Conservation (phyloP, 2,329 filamentous ascomycete species). For the Beauveria varroae region DNA sequence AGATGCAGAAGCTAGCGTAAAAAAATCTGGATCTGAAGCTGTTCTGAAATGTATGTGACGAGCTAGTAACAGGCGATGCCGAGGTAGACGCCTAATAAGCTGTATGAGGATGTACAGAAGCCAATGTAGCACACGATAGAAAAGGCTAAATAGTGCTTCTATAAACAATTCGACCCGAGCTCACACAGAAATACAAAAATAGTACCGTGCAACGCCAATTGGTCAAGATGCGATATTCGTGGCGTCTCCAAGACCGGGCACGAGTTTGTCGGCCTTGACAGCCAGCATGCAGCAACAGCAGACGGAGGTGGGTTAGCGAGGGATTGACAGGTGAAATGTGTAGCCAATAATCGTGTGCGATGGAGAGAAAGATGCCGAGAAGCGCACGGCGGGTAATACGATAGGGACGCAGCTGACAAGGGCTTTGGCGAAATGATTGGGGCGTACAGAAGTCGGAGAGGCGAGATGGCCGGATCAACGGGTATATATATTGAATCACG, state of each 20-base stretch:
- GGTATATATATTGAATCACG: neutral
- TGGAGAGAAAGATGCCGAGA: constrained; percentile 1
- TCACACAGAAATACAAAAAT: neutral
- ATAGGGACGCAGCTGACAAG: constrained; percentile 1
- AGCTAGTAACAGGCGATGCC: neutral
- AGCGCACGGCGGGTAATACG: constrained; percentile 1
- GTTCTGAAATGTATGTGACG: neutral
- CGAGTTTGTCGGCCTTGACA: neutral
- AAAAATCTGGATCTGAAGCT: neutral
- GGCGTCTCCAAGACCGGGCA: neutral
- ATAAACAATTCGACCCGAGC: neutral
- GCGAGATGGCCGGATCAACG: neutral
- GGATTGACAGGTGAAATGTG: neutral
- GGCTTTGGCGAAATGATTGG: constrained; percentile 9
- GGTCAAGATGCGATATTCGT: neutral
- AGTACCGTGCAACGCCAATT: neutral
- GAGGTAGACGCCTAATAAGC: neutral
- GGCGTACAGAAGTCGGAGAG: constrained; percentile 5
- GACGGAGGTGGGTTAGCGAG: neutral
- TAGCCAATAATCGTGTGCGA: constrained; percentile 1
- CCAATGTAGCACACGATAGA: neutral
- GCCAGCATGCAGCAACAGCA: neutral
- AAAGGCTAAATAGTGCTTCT: neutral
- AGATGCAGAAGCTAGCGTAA: neutral
- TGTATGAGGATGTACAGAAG: neutral